phyloP scores from a whole-genome alignment of 495 filamentous ascomycete genomes.

The Amorphotheca resinae region DNA sequence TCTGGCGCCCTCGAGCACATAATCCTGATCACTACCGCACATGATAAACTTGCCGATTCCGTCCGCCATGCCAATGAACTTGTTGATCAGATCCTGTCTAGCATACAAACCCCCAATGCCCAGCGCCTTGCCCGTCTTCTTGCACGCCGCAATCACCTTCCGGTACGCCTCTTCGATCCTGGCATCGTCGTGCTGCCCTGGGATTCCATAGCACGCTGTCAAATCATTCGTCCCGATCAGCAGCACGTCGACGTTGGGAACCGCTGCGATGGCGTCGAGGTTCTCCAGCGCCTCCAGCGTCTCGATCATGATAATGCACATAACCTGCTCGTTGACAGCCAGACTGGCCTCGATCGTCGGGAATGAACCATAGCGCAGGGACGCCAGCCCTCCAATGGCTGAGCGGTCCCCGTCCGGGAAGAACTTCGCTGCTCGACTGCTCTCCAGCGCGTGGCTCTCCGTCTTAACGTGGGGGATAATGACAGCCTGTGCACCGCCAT shows the following conservation, averaged over 20 bases:
- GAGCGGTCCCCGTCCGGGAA: not conserved
- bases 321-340: too few species aligned
- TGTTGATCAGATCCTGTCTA: too few species aligned
- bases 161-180: not conserved
- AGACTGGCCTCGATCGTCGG: too few species aligned
- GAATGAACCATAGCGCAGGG: too few species aligned
- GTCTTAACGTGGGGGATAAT: slow-evolving; percentile 19
- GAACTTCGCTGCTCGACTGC: too few species aligned
- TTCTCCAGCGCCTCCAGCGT: not conserved
- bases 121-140: not conserved
- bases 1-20: too few species aligned
- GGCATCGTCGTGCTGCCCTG: not conserved
- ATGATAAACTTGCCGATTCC: too few species aligned
- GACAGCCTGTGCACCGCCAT: slow-evolving; percentile 16
- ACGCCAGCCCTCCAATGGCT: too few species aligned
- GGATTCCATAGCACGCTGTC: not conserved
- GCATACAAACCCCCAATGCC: not conserved
- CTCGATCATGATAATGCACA: not conserved
- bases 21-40: too few species aligned
- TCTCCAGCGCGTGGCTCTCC: too few species aligned
- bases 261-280: not conserved
- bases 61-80: too few species aligned
- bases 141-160: not conserved
- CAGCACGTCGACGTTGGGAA: not conserved
- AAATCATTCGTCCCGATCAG: not conserved